A percentile compares a stretch with the other conserved stretches of the same genome.
Evolutionary conservation across 1,139 yeast genomes (phyloP).

Genomic region (Kodamaea suecica): DNA sequence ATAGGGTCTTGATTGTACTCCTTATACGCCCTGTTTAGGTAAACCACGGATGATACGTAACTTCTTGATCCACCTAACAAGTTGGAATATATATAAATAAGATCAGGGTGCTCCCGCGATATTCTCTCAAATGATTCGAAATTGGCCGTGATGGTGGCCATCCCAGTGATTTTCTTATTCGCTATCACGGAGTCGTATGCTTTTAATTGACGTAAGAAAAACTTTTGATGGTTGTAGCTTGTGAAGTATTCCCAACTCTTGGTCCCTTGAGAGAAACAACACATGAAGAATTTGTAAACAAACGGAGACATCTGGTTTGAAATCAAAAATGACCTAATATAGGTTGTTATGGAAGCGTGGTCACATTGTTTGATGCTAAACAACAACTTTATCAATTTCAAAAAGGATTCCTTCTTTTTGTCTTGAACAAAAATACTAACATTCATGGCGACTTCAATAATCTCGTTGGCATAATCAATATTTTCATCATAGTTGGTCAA

Average conservation of each 20-base stretch:
- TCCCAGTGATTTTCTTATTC: slow-evolving; percentile 60
- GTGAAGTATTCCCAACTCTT: slow-evolving; percentile 59
- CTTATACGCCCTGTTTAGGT: slow-evolving; percentile 60
- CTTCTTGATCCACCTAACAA: slow-evolving; percentile 80
- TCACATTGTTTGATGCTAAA: slow-evolving; percentile 58
- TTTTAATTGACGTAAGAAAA: slow-evolving; percentile 81
- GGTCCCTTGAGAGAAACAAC: slow-evolving; percentile 63
- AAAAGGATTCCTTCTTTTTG: slow-evolving; percentile 49
- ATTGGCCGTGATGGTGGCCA: slow-evolving; percentile 62
- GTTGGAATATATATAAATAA: slow-evolving; percentile 75
- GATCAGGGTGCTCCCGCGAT: slow-evolving; percentile 60
- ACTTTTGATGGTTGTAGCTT: slow-evolving; percentile 83
- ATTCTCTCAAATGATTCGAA: slow-evolving; percentile 13
- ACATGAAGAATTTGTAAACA: slow-evolving; percentile 61
- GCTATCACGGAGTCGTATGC: slow-evolving; percentile 72
- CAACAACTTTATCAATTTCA: slow-evolving; percentile 63
- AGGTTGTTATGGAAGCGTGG: slow-evolving; percentile 43
- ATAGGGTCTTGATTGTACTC: slow-evolving; percentile 72
- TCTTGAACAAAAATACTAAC: slow-evolving; percentile 75
- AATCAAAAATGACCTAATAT: slow-evolving; percentile 61
- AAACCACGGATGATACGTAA: slow-evolving; percentile 73
- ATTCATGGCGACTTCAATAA: slow-evolving; percentile 69
- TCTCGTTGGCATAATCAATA: slow-evolving; percentile 61
- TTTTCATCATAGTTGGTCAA: slow-evolving; percentile 61
- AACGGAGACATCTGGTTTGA: slow-evolving; percentile 74